Base-by-base conservation (phyloP, 805 yeast species). In the Saturnispora gosingensis region DNA sequence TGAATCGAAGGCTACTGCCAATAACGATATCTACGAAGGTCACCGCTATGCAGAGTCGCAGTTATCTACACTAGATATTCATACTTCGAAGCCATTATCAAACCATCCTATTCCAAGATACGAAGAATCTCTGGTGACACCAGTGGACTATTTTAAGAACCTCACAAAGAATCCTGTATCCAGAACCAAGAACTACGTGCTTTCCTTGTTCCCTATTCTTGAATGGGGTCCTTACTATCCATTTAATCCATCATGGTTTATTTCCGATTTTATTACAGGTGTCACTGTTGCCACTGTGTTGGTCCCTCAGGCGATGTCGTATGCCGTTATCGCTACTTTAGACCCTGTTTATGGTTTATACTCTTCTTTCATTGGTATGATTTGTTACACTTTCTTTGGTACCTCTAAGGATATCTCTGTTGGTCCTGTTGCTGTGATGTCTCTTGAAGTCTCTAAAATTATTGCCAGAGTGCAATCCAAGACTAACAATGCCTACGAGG, bases 391-490 rank as follows among this genome's bases (percentile, higher is more conserved):
- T 47, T 77, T 90, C 61, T 90, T 90, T 69, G 97, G 97, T 13
- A 90, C 97, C 13, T 85, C 95, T 24, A 90, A 90, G 67, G 97
- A 90, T 73, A 96, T 90, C 38, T 85, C 95, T 54, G 89, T 90
- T 60, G 97, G 97, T 27, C 97, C 97, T 10, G 97, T 90, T 36
- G 97, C 97, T 11, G 97, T 90, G 52, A 89, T 90, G 96, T 85
- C 95, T 15, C 67, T 81, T 57, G 90, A 88, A 65, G 88, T 87
- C 35, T 82, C 90, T 47, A 86, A 83, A 65, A 88, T 87, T 51
- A 75, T 90, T 51, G 75, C 80, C 27, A 72, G 73, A 47, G 93
- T 89, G 10, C 78, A 78, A 55, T 71, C 59, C 11, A 76, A 72
- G 54, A 47, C 60, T 43, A 62, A 62, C 34, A 63, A 65, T 44